phyloP scores from a whole-genome alignment of 345 rosid species.

The Eucalyptus shirleyi region DNA sequence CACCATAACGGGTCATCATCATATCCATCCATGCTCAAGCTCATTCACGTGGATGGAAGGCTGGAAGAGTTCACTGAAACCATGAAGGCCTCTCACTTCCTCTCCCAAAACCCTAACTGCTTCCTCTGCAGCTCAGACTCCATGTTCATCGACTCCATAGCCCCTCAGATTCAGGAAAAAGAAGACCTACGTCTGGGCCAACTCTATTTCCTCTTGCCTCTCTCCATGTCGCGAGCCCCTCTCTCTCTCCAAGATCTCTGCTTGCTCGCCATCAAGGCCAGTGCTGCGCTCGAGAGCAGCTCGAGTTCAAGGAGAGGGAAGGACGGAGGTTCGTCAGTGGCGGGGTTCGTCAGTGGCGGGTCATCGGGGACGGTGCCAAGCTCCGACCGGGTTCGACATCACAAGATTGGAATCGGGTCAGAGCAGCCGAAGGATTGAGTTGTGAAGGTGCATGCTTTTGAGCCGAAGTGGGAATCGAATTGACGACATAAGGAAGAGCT shows the following conservation, averaged over 20 bases:
- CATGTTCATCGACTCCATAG: neutral
- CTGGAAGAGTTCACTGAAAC: conserved; percentile 8
- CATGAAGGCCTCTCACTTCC: neutral
- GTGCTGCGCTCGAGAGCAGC: neutral
- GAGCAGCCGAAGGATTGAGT: neutral
- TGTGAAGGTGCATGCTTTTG: neutral
- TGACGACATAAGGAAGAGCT: neutral
- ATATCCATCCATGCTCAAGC: conserved; percentile 8
- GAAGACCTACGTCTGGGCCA: neutral
- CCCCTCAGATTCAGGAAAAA: neutral
- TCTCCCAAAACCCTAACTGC: neutral
- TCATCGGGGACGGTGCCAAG: neutral
- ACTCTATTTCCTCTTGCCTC: conserved; percentile 42
- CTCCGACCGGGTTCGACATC: neutral
- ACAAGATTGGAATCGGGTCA: neutral
- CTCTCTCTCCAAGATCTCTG: neutral
- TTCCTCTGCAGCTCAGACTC: neutral
- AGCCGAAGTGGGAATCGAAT: neutral
- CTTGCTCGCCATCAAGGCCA: neutral
- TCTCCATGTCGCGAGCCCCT: conserved; percentile 30
- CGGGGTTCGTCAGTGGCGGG: neutral
- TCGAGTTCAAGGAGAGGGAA: neutral
- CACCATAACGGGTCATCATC: neutral
- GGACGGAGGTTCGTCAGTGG: neutral
- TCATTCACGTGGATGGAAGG: conserved; percentile 21